Base-by-base conservation (phyloP, 1,284 basidiomycete species). In the Anthracocystis setariae region DNA sequence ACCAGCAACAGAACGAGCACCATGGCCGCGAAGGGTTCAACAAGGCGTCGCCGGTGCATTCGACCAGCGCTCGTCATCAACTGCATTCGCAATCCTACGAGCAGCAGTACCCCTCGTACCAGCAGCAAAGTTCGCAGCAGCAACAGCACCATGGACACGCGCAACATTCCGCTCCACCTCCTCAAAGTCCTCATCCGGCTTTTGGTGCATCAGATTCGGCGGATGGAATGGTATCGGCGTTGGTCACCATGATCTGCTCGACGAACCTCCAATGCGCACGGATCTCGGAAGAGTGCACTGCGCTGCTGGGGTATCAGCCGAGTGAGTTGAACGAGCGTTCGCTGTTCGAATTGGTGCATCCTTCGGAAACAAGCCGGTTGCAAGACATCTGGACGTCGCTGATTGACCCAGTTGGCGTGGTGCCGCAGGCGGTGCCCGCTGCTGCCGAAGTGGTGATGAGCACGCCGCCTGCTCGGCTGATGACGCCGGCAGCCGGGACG, bases 181-280 rank as follows among this genome's bases (percentile, higher is more conserved):
- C 47, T 2, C 17, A 43, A 5, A 29, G 51, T 21, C 32, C 43
- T 13, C 47, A 48, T 8, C 15, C 29, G 27, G 38, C 35, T 39
- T 39, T 17, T 9, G 21, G 53, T 20, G 45, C 53, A 24, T 24
- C 49, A 0, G 57, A 67, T 23, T 23, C 53, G 1, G 47, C 52
- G 9, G 64, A 53, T 24, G 23, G 50, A 38, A 24, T 37, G 40
- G 33, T 62, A n/a, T 71, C 73, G 43, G 57, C 74, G 0, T 59
- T 70, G 10, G 62, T 76, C 10, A 67, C 73, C 13, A 58, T 78
- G 46, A 71, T 78, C 60, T 73, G 71, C 61, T 76, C 74, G 24
- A 78, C 76, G 27, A 64, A 67, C 35, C 43, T 76, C 32, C 71
- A 74, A 27, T 69, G 67, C 39, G 73, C 71, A 15, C 73, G 74